Base-by-base conservation (phyloP, 2,329 filamentous ascomycete genomes). In the Orbilia brochopaga region DNA sequence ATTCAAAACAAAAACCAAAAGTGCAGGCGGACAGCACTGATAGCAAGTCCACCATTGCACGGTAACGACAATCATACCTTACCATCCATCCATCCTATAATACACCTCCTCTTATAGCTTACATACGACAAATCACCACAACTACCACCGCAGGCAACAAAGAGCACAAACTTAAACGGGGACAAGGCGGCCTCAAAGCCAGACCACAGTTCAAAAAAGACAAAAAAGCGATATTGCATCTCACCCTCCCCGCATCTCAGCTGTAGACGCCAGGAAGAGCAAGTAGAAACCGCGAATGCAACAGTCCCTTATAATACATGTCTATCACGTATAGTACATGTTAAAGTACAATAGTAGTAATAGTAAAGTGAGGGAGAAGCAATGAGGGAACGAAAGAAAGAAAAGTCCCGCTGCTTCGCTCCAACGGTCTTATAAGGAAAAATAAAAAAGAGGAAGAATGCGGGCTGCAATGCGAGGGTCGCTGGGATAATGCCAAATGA, bases 231-330 rank as follows among this genome's bases (percentile, higher is more conserved):
- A 42, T 6, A 32, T 32, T 42, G 37, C 37, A 15, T 42, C 37
- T 42, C 11, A 13, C 37, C 15, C n/a, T 15, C 5, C 37, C 13
- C n/a, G 37, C 37, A 42, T 42, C 37, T 17, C n/a, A 17, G n/a
- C 37, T 42, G 37, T 42, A 17, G 37, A 17, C 13, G 37, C 13
- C n/a, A 6, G 2, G n/a, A 13, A 15, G n/a, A 42, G 37, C 15
- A 4, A 42, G 37, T 42, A 15, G n/a, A 42, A 42, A 42, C 37
- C 37, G 37, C 37, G 37, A 13, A 42, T 32, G 27, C 27, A 8
- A 42, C 13, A 17, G 15, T 42, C 19, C 48, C 19, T 27, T 60
- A 60, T 60, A 60, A 44, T 60, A 60, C 57, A 60, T 60, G 46
- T 35, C 23, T 32, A 51, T 19, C 13, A 2, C 27, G 7, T 40